phyloP scores from a whole-genome alignment of 1,139 yeast species.

The Hyphopichia buzzinii region DNA sequence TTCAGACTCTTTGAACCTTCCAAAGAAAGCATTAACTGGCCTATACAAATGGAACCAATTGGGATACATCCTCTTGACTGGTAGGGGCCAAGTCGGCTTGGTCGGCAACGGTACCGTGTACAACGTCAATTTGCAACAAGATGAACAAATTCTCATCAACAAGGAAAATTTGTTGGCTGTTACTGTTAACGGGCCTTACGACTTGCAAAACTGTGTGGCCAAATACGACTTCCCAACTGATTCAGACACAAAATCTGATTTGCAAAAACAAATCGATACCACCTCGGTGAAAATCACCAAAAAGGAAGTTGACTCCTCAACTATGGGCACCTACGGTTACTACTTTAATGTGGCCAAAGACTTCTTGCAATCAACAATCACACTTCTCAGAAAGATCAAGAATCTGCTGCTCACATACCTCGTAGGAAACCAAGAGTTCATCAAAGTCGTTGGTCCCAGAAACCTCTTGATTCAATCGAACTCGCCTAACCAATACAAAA shows the following conservation, averaged over 20 bases:
- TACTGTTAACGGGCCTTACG: slow-evolving; percentile 51
- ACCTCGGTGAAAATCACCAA: slow-evolving; percentile 2
- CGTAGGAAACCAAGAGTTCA: slow-evolving; percentile 38
- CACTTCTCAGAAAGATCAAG: slow-evolving; percentile 2
- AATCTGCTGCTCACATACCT: slow-evolving; percentile 15
- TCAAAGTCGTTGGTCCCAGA: slow-evolving; percentile 56
- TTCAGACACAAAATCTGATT: slow-evolving; percentile 1
- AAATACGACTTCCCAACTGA: slow-evolving; percentile 21
- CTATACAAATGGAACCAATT: slow-evolving; percentile 27
- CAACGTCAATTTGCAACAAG: slow-evolving; percentile 41
- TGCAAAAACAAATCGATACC: slow-evolving; percentile 1
- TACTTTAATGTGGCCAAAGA: slow-evolving; percentile 2
- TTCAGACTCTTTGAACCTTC: slow-evolving; percentile 21
- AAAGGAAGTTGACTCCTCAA: slow-evolving; percentile 1
- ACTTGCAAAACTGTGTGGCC: slow-evolving; percentile 36
- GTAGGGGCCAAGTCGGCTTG: slow-evolving; percentile 59
- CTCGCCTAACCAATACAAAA: slow-evolving; percentile 9
- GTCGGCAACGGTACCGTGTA: slow-evolving; percentile 58
- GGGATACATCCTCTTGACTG: slow-evolving; percentile 51
- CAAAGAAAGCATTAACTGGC: slow-evolving; percentile 32
- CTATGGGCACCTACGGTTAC: not conserved
- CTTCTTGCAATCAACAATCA: slow-evolving; percentile 1
- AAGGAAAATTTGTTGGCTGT: slow-evolving; percentile 48
- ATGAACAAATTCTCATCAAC: slow-evolving; percentile 51
- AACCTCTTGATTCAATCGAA: slow-evolving; percentile 49